Conservation (phyloP, 305 asterid genomes). For the Fraxinus latifolia region DNA sequence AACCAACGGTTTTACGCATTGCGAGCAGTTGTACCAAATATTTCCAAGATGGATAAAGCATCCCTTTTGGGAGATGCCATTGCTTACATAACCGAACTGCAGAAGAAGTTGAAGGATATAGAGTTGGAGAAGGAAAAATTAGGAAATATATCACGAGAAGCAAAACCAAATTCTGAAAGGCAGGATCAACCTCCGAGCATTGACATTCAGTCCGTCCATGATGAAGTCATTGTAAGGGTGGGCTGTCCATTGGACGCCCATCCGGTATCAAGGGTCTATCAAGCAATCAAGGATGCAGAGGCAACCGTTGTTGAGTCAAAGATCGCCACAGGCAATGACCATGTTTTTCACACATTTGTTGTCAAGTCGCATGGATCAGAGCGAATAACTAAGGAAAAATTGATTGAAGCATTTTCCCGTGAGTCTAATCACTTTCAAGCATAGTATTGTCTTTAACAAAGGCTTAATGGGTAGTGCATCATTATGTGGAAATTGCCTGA, state of each 20-base stretch:
- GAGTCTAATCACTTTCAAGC: constrained; percentile 32
- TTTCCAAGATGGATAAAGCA: constrained; percentile 81
- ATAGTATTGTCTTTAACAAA: constrained; percentile 1
- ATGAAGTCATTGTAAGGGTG: constrained; percentile 50
- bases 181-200: constrained; percentile 30
- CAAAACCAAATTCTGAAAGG: constrained; percentile 28
- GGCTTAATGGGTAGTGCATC: constrained; percentile 27
- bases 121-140: constrained; percentile 43
- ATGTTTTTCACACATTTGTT: constrained; percentile 61
- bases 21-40: constrained; percentile 75
- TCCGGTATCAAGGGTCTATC: constrained; percentile 53
- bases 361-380: constrained; percentile 56
- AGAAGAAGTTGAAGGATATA: constrained; percentile 65
- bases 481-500: constrained; percentile 27
- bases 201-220: constrained; percentile 36
- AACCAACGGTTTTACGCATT: constrained; percentile 75
- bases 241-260: constrained; percentile 57
- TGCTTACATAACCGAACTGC: constrained; percentile 77
- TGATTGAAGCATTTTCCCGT: constrained; percentile 47
- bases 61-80: constrained; percentile 59
- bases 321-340: constrained; percentile 46
- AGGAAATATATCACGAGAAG: constrained; percentile 33
- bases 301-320: constrained; percentile 57
- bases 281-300: constrained; percentile 46
- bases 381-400: constrained; percentile 59